Percentiles rank a stretch among this genome's conserved stretches.
Conservation (phyloP, 768 basidiomycete genomes). For the Tephrocybe sp. region DNA sequence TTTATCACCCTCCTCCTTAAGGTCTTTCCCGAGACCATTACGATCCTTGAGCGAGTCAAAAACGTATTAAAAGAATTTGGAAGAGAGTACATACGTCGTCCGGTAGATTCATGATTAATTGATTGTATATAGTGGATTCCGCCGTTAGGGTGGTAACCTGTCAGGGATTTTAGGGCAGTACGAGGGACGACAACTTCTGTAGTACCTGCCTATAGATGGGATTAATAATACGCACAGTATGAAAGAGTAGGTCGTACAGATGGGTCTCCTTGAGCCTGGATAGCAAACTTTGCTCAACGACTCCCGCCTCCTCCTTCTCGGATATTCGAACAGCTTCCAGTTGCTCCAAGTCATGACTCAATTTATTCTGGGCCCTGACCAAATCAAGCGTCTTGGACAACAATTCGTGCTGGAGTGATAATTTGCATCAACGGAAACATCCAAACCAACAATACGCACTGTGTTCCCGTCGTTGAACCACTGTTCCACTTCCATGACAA, state of each 20-base stretch:
- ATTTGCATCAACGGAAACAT: background rate
- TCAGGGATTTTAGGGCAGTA: no score
- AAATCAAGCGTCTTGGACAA: constrained; percentile 3
- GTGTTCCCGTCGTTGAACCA: constrained; percentile 2
- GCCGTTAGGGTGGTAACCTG: background rate
- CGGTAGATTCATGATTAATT: background rate
- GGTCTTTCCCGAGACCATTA: constrained; percentile 53
- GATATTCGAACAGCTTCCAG: background rate
- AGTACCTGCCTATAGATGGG: background rate
- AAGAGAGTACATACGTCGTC: background rate
- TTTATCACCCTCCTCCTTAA: constrained; percentile 74
- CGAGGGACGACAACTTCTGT: no score
- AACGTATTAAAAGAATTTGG: no score
- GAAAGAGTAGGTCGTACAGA: background rate
- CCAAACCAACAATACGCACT: background rate
- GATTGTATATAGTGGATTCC: background rate
- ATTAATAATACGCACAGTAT: no score
- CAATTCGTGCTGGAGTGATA: background rate
- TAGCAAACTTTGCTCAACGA: background rate
- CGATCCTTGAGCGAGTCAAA: constrained; percentile 50
- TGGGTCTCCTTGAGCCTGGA: background rate
- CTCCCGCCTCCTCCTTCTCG: background rate
- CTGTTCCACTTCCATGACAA: constrained; percentile 6
- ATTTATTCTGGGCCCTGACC: background rate
- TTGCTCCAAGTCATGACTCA: constrained; percentile 2